Percentiles rank a stretch among this genome's conserved stretches.
phyloP scores from a whole-genome alignment of 805 yeast species.

The Kuraishia capsulata region DNA sequence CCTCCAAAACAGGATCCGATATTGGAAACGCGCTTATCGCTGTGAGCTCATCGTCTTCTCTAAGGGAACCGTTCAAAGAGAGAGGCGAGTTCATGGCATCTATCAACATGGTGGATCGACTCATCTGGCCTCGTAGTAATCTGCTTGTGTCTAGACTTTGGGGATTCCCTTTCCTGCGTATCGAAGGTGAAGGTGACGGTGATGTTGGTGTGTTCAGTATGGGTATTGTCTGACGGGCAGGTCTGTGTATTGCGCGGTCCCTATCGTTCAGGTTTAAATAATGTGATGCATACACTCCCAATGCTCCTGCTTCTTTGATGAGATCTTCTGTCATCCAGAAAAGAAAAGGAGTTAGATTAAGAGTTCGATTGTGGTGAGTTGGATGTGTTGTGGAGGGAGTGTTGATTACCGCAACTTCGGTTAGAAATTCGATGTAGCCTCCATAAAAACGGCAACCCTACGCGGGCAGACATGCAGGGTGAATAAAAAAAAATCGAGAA shows the following conservation, averaged over 20 bases:
- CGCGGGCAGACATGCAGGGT: too few relatives aligned
- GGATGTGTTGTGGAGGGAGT: too few relatives aligned
- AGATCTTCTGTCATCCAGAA: not conserved
- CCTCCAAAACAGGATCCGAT: not conserved
- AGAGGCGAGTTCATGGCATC: not conserved
- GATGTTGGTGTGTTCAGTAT: not conserved
- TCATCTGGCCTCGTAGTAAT: not conserved
- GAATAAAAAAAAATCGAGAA: too few relatives aligned
- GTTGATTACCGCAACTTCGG: too few relatives aligned
- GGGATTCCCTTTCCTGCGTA: too few relatives aligned
- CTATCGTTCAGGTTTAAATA: not conserved
- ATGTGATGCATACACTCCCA: slow-evolving; percentile 1
- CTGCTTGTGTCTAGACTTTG: not conserved
- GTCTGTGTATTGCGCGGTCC: not conserved
- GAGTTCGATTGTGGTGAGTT: too few relatives aligned
- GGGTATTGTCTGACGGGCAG: too few relatives aligned
- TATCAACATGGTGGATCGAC: not conserved
- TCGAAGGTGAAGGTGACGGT: not conserved
- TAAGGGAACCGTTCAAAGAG: not conserved
- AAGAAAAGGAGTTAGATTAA: too few relatives aligned
- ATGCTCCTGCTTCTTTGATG: slow-evolving; percentile 1
- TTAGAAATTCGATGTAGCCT: too few relatives aligned
- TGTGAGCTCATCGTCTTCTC: not conserved
- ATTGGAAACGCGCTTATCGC: not conserved
- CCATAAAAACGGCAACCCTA: too few relatives aligned